Percentiles rank a stretch among this genome's conserved stretches.
Evolutionary conservation across 2,329 filamentous ascomycete genomes (phyloP).

Genomic region (Chrysoporthe austroafricana): DNA sequence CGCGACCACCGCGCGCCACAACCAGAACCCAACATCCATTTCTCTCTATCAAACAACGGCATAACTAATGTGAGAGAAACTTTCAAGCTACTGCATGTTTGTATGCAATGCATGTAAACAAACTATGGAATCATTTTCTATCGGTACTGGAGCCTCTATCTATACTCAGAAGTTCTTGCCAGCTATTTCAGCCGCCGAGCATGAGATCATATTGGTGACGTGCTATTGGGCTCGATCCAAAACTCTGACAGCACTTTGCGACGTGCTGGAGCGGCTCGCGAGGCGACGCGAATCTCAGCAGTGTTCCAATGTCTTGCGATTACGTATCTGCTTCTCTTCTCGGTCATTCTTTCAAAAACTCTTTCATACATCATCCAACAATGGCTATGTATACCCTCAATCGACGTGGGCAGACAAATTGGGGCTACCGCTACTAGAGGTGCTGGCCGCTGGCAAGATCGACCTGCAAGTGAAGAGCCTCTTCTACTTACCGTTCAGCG

Average conservation of each 20-base stretch:
- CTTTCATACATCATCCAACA: slow-evolving; percentile 66
- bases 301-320: slow-evolving; percentile 47
- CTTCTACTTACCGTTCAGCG: slow-evolving; percentile 78
- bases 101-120: not conserved
- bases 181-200: slow-evolving; percentile 61
- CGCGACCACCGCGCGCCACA: too few species aligned
- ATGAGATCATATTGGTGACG: slow-evolving; percentile 75
- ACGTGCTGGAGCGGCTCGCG: slow-evolving; percentile 64
- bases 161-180: slow-evolving; percentile 61
- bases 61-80: too few species aligned
- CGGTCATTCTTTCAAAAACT: slow-evolving; percentile 74
- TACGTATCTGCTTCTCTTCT: slow-evolving; percentile 79
- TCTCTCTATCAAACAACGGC: too few species aligned
- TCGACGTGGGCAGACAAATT: slow-evolving; percentile 63
- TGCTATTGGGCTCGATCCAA: slow-evolving; percentile 79
- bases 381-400: slow-evolving; percentile 65
- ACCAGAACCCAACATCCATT: too few species aligned
- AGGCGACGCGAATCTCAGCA: slow-evolving; percentile 13
- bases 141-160: slow-evolving; percentile 63
- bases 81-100: too few species aligned
- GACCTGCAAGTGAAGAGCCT: slow-evolving; percentile 75
- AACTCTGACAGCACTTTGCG: slow-evolving; percentile 60
- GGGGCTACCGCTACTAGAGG: slow-evolving; percentile 61
- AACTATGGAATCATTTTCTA: slow-evolving; percentile 46
- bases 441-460: slow-evolving; percentile 60